Evolutionary conservation across 2,329 filamentous ascomycete genomes (phyloP).

Genomic region (Scedosporium minutisporum): DNA sequence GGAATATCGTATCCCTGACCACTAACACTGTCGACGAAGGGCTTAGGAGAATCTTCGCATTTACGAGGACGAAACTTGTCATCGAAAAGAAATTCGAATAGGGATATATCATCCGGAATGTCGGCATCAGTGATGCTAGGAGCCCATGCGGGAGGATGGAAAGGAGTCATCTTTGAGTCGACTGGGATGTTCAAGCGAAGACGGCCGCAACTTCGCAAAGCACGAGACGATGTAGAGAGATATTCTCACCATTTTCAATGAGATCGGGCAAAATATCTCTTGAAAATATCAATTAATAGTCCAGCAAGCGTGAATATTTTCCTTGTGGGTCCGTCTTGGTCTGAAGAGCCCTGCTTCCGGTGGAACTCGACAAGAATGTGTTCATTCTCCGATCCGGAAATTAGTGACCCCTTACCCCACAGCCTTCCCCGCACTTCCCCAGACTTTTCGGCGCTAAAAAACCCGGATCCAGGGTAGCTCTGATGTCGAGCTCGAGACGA

Average conservation of each 20-base stretch:
- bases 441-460: neutral
- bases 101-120: slow-evolving; percentile 4
- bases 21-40: slow-evolving; percentile 6
- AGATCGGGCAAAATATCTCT: neutral
- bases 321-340: neutral
- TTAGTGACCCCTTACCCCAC: neutral
- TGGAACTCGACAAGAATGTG: neutral
- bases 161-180: neutral
- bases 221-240: neutral
- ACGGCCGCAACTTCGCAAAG: neutral
- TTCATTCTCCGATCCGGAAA: neutral
- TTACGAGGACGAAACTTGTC: slow-evolving; percentile 6
- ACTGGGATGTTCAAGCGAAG: neutral
- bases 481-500: neutral
- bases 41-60: slow-evolving; percentile 1
- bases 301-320: neutral
- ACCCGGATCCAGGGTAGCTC: neutral
- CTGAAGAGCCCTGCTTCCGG: neutral
- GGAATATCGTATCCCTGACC: slow-evolving; percentile 4
- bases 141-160: slow-evolving; percentile 4
- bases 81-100: slow-evolving; percentile 4
- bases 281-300: neutral
- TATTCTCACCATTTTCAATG: neutral
- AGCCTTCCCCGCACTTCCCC: neutral
- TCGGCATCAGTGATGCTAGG: slow-evolving; percentile 5